Base-by-base conservation (phyloP, 805 yeast species). In the Naumovozyma dairenensis region DNA sequence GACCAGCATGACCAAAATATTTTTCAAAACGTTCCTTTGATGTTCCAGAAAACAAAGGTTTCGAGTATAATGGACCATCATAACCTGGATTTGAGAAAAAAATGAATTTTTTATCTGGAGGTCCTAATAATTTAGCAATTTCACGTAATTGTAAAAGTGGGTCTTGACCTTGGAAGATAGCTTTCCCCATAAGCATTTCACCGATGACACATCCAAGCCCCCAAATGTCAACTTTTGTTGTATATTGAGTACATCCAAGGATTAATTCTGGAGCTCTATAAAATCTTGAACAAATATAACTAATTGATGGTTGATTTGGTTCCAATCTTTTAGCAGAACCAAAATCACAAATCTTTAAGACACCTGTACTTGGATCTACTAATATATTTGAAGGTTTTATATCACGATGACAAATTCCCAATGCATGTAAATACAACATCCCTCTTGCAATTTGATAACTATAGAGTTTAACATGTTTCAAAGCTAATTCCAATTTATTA, bases 131-230 rank as follows among this genome's bases (percentile, higher is more conserved):
- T 58, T 89, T 86, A 25, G 94, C 78, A 40, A 92, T 86, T 53
- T 89, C 94, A 44, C 89, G 78, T 42, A 92, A 66, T 59, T 92
- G 98, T 42, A 84, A 69, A 53, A 79, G 72, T 33, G 95, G 94
- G 40, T 82, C 80, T 47, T 77, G 83, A 29, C 98, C 97, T 60
- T 87, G 95, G 64, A 92, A 92, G n/a, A 92, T 75, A 1, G 97
- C 94, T 53, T 75, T 78, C 12, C 96, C 96, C 42, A 86, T 70
- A 36, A 80, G 69, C 83, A 92, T 78, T 60, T 92, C 98, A 10
- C 96, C 96, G 39, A 92, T 63, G 22, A 92, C 95, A 64, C 98
- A 89, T 1, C 97, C 99, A 39, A 89, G 66, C 13, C 96, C 95
- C 99, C 99, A 92, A 49, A 87, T 80, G 58, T 92, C 99, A 38